Evolutionary conservation across 768 basidiomycete genomes (phyloP).

Genomic region (Calvatia gigantea): DNA sequence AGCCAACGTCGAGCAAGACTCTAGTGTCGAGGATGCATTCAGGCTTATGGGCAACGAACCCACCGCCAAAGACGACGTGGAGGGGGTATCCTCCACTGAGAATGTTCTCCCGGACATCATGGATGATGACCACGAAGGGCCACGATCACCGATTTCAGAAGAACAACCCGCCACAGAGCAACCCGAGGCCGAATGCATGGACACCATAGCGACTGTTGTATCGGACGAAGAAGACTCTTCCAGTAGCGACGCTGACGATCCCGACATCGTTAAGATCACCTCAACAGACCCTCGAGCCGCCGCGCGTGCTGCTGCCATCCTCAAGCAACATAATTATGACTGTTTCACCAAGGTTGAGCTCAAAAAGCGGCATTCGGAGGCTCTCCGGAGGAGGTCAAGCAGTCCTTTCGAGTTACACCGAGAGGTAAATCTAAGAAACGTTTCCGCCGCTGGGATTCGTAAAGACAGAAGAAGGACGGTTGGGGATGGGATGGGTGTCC

Average conservation of each 20-base stretch:
- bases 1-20: background rate
- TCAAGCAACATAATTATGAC: constrained; percentile 90
- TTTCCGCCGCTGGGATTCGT: constrained; percentile 27
- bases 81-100: too few species aligned
- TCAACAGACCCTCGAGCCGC: constrained; percentile 84
- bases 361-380: constrained; percentile 27
- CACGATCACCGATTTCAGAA: background rate
- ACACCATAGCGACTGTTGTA: background rate
- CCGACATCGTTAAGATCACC: constrained; percentile 76
- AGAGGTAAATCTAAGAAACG: constrained; percentile 25
- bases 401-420: constrained; percentile 19
- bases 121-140: background rate
- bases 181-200: constrained; percentile 18
- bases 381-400: constrained; percentile 27
- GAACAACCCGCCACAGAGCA: constrained; percentile 7
- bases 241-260: constrained; percentile 35
- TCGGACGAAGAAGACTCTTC: constrained; percentile 29
- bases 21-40: constrained; percentile 4
- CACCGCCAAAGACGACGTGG: background rate
- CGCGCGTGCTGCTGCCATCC: constrained; percentile 88
- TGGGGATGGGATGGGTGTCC: constrained; percentile 32
- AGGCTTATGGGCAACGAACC: constrained; percentile 5
- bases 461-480: constrained; percentile 30
- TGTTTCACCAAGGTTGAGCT: constrained; percentile 56
- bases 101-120: background rate